phyloP scores from a whole-genome alignment of 139 green algal genomes.

The Edaphochlamys debaryana region DNA sequence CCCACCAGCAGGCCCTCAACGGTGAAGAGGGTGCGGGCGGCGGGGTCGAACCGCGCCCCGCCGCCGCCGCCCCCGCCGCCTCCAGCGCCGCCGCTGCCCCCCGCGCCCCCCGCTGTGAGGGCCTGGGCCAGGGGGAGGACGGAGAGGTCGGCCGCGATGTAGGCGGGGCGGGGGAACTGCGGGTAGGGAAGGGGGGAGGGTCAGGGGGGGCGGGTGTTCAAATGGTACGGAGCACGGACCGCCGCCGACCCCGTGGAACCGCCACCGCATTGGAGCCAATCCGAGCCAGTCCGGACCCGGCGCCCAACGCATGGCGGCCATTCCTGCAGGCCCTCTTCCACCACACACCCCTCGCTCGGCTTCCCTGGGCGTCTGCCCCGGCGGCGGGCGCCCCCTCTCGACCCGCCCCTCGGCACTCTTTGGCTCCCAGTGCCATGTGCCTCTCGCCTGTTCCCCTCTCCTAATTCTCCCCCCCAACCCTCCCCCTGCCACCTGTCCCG shows the following conservation, averaged over 20 bases:
- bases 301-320: not conserved
- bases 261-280: no score
- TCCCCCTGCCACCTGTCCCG: no score
- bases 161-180: slow-evolving; percentile 55
- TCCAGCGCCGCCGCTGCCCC: not conserved
- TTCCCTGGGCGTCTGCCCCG: no score
- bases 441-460: no score
- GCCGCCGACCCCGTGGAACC: no score
- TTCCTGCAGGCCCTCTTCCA: not conserved
- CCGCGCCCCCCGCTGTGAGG: slow-evolving; percentile 58
- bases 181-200: not conserved
- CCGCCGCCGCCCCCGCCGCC: not conserved
- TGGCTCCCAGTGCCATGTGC: no score
- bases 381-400: no score
- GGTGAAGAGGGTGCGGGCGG: slow-evolving; percentile 66
- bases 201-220: not conserved
- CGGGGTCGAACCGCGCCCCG: not conserved
- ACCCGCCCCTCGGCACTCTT: no score
- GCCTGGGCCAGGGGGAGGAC: slow-evolving; percentile 56
- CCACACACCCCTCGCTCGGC: no score
- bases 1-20: slow-evolving; percentile 75
- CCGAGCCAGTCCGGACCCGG: not conserved
- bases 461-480: no score
- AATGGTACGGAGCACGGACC: not conserved
- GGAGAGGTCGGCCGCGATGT: slow-evolving; percentile 70